phyloP scores from a whole-genome alignment of 1,284 basidiomycete species.

The Microbotryomycetes sp. region DNA sequence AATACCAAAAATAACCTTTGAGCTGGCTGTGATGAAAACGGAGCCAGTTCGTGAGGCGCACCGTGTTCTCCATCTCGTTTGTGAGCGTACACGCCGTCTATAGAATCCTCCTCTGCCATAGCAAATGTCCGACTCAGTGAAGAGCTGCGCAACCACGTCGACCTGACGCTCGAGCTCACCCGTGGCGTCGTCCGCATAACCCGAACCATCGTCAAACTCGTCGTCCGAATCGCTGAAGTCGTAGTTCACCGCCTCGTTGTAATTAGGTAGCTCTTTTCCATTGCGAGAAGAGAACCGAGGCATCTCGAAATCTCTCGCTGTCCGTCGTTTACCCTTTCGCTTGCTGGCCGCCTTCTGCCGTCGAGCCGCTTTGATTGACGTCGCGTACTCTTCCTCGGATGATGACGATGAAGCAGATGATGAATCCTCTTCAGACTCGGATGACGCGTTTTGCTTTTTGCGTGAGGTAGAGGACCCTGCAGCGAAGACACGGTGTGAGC shows the following conservation, averaged over 20 bases:
- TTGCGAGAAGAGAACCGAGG: slow-evolving; percentile 32
- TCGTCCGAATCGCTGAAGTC: slow-evolving; percentile 23
- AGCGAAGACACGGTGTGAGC: not conserved
- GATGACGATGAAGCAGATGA: not conserved
- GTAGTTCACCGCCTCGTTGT: slow-evolving; percentile 30
- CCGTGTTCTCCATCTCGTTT: slow-evolving; percentile 40
- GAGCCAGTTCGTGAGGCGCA: slow-evolving; percentile 10
- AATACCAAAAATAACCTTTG: not conserved
- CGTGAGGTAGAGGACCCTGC: not conserved
- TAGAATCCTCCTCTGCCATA: slow-evolving; percentile 39
- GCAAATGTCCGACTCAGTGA: not conserved
- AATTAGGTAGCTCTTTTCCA: slow-evolving; percentile 33
- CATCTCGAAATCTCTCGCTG: slow-evolving; percentile 27
- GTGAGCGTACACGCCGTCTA: slow-evolving; percentile 46
- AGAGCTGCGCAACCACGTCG: not conserved
- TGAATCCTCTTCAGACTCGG: slow-evolving; percentile 11
- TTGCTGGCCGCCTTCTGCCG: slow-evolving; percentile 4
- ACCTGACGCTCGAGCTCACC: not conserved
- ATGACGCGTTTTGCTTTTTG: slow-evolving; percentile 18
- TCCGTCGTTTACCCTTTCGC: slow-evolving; percentile 9
- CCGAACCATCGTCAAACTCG: slow-evolving; percentile 17
- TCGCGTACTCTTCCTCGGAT: not conserved
- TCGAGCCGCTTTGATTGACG: not conserved
- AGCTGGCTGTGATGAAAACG: not conserved
- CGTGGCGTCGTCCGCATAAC: not conserved